Conservation (phyloP, 805 yeast species). For the Hanseniaspora taiwanica region DNA sequence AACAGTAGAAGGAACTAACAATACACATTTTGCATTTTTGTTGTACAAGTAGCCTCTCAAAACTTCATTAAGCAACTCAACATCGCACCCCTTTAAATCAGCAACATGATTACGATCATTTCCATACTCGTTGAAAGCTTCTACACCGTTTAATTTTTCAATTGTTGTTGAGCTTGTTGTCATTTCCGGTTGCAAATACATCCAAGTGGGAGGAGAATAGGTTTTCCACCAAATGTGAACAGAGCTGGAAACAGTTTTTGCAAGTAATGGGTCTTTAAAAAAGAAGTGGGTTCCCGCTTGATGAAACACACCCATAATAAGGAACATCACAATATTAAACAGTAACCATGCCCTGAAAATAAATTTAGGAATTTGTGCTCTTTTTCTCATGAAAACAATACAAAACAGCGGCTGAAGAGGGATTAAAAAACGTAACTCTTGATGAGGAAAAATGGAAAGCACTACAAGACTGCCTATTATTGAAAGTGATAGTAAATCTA, state of each 20-base stretch:
- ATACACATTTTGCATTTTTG: constrained; percentile 4
- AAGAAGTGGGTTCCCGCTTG: constrained; percentile 73
- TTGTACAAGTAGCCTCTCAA: constrained; percentile 9
- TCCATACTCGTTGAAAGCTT: constrained; percentile 10
- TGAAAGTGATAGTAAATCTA: constrained; percentile 40
- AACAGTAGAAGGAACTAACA: constrained; percentile 17
- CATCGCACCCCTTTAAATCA: constrained; percentile 35
- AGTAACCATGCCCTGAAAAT: constrained; percentile 36
- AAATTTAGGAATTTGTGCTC: constrained; percentile 9
- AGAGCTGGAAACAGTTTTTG: constrained; percentile 11
- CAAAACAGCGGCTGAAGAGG: constrained; percentile 67
- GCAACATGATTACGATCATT: constrained; percentile 19
- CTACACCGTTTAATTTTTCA: constrained; percentile 12
- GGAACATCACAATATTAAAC: constrained; percentile 47
- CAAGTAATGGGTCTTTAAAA: not conserved
- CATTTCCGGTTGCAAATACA: constrained; percentile 27
- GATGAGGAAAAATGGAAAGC: constrained; percentile 75
- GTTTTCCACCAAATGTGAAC: constrained; percentile 84
- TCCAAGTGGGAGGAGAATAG: constrained; percentile 87
- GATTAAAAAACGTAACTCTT: constrained; percentile 75
- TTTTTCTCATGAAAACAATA: constrained; percentile 12
- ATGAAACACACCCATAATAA: constrained; percentile 69
- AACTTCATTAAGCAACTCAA: constrained; percentile 14
- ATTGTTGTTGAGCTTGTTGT: constrained; percentile 13
- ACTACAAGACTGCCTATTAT: constrained; percentile 46